Conservation (phyloP, 176 grass and related monocot genomes). For the Oryza glaberrima region DNA sequence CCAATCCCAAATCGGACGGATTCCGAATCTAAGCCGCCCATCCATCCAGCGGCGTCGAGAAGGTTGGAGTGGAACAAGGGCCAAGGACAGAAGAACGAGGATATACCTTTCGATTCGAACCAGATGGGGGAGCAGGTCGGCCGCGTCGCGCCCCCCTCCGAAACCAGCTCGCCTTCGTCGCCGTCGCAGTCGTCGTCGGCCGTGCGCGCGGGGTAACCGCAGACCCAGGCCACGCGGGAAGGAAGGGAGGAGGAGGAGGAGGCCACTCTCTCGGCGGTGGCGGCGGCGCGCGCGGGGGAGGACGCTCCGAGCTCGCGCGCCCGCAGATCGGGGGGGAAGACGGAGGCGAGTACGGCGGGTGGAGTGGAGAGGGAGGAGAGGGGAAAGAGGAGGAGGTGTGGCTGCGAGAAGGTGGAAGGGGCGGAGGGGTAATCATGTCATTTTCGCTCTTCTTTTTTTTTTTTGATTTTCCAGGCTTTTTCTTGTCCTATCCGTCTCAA, state of each 20-base stretch:
- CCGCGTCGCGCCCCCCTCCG: not conserved
- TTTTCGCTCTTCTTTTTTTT: not conserved
- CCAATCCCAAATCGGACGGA: not conserved
- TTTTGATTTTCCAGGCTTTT: no score
- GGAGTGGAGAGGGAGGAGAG: not conserved
- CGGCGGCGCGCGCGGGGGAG: not conserved
- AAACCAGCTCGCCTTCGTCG: not conserved
- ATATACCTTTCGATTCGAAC: not conserved
- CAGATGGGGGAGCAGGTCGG: not conserved
- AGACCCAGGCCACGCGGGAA: not conserved
- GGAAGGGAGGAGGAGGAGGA: no score
- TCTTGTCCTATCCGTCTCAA: no score
- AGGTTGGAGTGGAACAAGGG: not conserved
- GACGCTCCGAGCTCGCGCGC: no score
- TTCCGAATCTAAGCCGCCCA: not conserved
- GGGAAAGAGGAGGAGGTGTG: not conserved
- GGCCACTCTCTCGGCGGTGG: not conserved
- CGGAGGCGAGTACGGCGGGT: not conserved
- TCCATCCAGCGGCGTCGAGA: not conserved
- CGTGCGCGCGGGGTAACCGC: no score
- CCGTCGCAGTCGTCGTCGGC: no score
- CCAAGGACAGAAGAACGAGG: not conserved
- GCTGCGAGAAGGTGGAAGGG: not conserved
- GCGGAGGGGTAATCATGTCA: not conserved
- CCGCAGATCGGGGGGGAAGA: not conserved